Percentiles rank a stretch among this genome's conserved stretches.
phyloP scores from a whole-genome alignment of 176 grass and related monocot genomes.

The Areca catechu region DNA sequence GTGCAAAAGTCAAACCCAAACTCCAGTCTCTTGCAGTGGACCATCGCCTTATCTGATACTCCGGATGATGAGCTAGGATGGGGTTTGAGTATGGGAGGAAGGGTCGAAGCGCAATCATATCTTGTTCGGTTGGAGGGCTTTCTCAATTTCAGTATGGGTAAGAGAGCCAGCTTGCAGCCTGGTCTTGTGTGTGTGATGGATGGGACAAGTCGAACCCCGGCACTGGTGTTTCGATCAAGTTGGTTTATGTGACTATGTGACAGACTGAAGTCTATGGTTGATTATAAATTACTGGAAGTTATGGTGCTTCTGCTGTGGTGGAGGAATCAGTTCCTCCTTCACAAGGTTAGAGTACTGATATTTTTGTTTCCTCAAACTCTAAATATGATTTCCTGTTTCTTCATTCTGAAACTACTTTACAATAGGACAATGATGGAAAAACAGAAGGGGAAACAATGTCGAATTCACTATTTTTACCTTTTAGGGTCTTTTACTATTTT shows the following conservation, averaged over 20 bases:
- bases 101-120: conserved; percentile 29
- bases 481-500: too few relatives aligned
- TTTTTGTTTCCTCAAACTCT: too few relatives aligned
- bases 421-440: too few relatives aligned
- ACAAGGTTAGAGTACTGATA: too few relatives aligned
- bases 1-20: conserved; percentile 26
- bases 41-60: conserved; percentile 44
- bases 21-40: conserved; percentile 36
- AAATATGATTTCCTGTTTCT: too few relatives aligned
- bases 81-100: conserved; percentile 45
- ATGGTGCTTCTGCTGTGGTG: too few relatives aligned
- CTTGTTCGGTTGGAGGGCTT: conserved; percentile 51
- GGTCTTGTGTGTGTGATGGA: conserved; percentile 40
- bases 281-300: too few relatives aligned
- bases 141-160: conserved; percentile 57
- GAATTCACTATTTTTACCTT: too few relatives aligned
- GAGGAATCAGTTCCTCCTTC: too few relatives aligned
- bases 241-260: conserved; percentile 49
- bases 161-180: conserved; percentile 56
- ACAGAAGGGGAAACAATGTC: too few relatives aligned
- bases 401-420: too few relatives aligned
- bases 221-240: conserved; percentile 43
- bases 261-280: too few relatives aligned
- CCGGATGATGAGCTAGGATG: conserved; percentile 54
- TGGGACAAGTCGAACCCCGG: conserved; percentile 28